phyloP scores from a whole-genome alignment of 2,329 filamentous ascomycete genomes.

The Sclerotinia minor region DNA sequence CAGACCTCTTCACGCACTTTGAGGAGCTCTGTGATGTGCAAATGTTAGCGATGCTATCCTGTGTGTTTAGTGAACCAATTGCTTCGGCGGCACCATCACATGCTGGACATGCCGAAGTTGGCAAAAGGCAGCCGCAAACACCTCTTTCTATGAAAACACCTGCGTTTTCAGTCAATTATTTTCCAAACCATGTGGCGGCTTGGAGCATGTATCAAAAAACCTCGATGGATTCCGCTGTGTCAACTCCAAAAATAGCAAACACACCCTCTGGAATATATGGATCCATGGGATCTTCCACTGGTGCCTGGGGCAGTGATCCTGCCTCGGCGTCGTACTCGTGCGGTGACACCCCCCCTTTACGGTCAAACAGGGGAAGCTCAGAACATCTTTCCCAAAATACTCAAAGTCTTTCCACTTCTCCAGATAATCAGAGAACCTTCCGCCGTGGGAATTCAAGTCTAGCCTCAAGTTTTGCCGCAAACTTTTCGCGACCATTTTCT shows the following conservation, averaged over 20 bases:
- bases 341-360: slow-evolving; percentile 59
- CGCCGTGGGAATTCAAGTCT: slow-evolving; percentile 57
- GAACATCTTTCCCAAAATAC: slow-evolving; percentile 51
- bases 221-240: slow-evolving; percentile 54
- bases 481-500: slow-evolving; percentile 49
- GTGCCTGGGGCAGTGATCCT: slow-evolving; percentile 54
- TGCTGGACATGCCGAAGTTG: slow-evolving; percentile 48
- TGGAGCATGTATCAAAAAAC: slow-evolving; percentile 56
- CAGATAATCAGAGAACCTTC: slow-evolving; percentile 53
- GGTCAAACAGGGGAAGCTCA: slow-evolving; percentile 49
- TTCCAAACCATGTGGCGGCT: slow-evolving; percentile 57
- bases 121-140: slow-evolving; percentile 59
- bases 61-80: slow-evolving; percentile 63
- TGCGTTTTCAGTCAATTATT: slow-evolving; percentile 67
- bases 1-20: slow-evolving; percentile 63
- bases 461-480: slow-evolving; percentile 56
- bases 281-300: slow-evolving; percentile 59
- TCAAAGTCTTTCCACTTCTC: slow-evolving; percentile 59
- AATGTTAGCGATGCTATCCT: slow-evolving; percentile 72
- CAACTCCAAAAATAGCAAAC: slow-evolving; percentile 58
- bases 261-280: slow-evolving; percentile 57
- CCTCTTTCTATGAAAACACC: slow-evolving; percentile 66
- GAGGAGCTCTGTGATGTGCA: slow-evolving; percentile 64
- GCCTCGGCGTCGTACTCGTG: slow-evolving; percentile 60
- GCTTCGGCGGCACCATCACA: slow-evolving; percentile 58